A percentile compares a stretch with the other conserved stretches of the same genome.
Evolutionary conservation across 768 basidiomycete species (phyloP).

Genomic region (Pleurotus ostreatus): DNA sequence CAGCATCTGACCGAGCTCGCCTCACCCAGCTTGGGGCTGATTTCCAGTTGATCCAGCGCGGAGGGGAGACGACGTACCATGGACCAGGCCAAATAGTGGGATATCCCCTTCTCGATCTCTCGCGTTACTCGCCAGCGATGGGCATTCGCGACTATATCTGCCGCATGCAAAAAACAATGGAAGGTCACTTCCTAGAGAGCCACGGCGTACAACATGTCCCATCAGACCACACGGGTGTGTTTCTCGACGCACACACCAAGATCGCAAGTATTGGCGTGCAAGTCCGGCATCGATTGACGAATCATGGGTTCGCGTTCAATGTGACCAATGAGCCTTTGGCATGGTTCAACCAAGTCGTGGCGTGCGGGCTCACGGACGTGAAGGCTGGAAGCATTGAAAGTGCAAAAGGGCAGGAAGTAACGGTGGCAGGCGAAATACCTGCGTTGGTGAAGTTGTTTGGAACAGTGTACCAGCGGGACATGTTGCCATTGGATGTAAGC

Average conservation of each 20-base stretch:
- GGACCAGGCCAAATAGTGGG: conserved; percentile 97
- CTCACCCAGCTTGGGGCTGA: conserved; percentile 81
- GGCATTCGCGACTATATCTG: conserved; percentile 82
- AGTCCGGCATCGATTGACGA: conserved; percentile 89
- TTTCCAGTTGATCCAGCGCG: conserved; percentile 76
- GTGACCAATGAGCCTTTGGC: conserved; percentile 71
- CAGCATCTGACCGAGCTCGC: conserved; percentile 54
- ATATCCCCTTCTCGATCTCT: conserved; percentile 89
- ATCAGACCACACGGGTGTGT: conserved; percentile 88
- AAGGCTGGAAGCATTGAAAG: conserved; percentile 65
- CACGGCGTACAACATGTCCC: conserved; percentile 56
- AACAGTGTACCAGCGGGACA: conserved; percentile 41
- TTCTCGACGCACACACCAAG: conserved; percentile 76
- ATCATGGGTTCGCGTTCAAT: conserved; percentile 94
- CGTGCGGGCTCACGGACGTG: conserved; percentile 87
- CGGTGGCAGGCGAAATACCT: conserved; percentile 48
- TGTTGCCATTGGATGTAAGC: conserved; percentile 37
- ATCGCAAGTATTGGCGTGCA: conserved; percentile 96
- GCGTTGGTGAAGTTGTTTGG: conserved; percentile 48
- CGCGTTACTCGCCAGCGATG: conserved; percentile 67
- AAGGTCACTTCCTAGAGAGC: conserved; percentile 52
- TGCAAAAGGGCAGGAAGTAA: conserved; percentile 32
- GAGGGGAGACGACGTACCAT: conserved; percentile 95
- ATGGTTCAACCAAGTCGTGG: conserved; percentile 89
- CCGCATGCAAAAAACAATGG: conserved; percentile 69